Evolutionary conservation across 805 yeast species (phyloP), one percentile per base, ranked within the genome.

Genomic region (Kregervanrija delftensis): DNA sequence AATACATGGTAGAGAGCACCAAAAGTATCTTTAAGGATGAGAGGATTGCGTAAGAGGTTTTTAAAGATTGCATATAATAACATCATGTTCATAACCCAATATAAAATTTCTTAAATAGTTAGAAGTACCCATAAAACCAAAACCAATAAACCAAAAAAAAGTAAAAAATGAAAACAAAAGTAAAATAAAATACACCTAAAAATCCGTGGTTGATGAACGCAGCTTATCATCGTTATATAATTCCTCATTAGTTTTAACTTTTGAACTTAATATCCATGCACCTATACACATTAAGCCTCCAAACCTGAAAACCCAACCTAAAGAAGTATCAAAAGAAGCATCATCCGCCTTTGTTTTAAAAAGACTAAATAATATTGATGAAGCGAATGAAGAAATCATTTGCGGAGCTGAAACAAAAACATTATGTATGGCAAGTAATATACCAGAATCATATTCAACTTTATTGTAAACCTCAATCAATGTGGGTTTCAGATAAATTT

Each of bases 371-470:
- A 77, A 46, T 3, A 76, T 10, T 16, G 77, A 71, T 30, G 77
- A 69, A 33, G 71, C 62, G 31, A 77, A 53, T 0, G 81, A 76
- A 33, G 77, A 70, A 4, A 72, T 53, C 54, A 76, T 76, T 55
- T 77, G 83, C 0, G 83, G 83, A 3, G 75, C 68, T 1, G 81
- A 75, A 12, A 77, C 77, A 55, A 73, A 77, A 30, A 77, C 73
- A 54, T 78, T 77, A 55, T 77, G 82, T 14, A 77, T 70, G 2
- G 81, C 82, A 46, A 78, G 56, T 33, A 77, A 66, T 3, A 77
- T 66, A 0, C 83, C 83, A 3, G 81, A 71, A 52, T 77, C 81
- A 48, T 73, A 73, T 48, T 74, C 81, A 46, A 72, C 64, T 17
- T 60, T 52, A 38, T 67, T 66, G 44, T 67, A 69, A 40, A 60